Conservation (phyloP, 805 yeast genomes). For the Saccharomycopsis sp. region DNA sequence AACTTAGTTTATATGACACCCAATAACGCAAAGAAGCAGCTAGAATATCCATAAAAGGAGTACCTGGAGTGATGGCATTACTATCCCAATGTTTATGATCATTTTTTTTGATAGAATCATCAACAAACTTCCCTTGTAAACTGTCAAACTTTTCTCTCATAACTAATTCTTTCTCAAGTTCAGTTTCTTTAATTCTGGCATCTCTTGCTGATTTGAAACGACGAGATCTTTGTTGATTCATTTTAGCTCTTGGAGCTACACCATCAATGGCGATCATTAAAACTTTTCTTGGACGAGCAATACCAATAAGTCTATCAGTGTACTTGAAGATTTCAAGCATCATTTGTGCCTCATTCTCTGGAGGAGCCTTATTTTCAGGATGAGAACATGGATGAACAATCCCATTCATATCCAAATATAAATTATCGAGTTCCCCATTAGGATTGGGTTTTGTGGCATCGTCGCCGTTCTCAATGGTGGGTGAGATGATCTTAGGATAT, state of each 20-base stretch:
- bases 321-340: conserved; percentile 85
- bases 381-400: conserved; percentile 99
- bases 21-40: conserved; percentile 80
- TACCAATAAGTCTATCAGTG: conserved; percentile 80
- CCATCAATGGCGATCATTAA: conserved; percentile 97
- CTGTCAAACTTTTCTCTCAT: conserved; percentile 30
- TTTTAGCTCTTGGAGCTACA: conserved; percentile 96
- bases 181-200: conserved; percentile 69
- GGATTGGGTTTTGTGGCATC: conserved; percentile 72
- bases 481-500: conserved; percentile 89
- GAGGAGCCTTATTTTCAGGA: conserved; percentile 94
- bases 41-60: conserved; percentile 90
- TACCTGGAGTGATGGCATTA: conserved; percentile 96
- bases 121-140: conserved; percentile 66
- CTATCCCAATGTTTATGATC: conserved; percentile 72
- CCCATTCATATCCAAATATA: conserved; percentile 97
- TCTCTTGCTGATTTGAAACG: conserved; percentile 89
- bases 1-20: conserved; percentile 79
- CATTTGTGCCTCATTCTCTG: conserved; percentile 96
- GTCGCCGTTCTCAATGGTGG: conserved; percentile 70
- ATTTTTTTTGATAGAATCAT: conserved; percentile 60
- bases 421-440: conserved; percentile 90
- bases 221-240: conserved; percentile 95
- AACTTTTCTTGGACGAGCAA: conserved; percentile 93
- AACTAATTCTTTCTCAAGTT: conserved; percentile 40